phyloP scores from a whole-genome alignment of 2,329 filamentous ascomycete genomes.

The Sphaerulina musiva region DNA sequence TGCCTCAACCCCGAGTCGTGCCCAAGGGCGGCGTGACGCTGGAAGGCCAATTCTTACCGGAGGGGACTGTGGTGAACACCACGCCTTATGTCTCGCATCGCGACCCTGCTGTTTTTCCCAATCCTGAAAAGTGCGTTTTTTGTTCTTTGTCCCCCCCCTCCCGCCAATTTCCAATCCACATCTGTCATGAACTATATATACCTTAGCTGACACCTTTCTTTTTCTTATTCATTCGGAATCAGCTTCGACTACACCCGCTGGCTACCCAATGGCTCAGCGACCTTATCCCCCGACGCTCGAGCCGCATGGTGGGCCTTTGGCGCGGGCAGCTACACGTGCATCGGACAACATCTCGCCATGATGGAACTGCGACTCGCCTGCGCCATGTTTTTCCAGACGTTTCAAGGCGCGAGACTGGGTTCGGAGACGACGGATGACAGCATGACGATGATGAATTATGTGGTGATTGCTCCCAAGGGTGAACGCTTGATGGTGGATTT shows the following conservation, averaged over 20 bases:
- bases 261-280: conserved; percentile 8
- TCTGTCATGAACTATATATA: too few relatives aligned
- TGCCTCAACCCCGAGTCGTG: conserved; percentile 25
- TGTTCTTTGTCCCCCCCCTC: too few relatives aligned
- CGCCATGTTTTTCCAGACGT: conserved; percentile 25
- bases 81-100: conserved; percentile 27
- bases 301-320: conserved; percentile 27
- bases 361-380: conserved; percentile 27
- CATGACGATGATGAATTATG: conserved; percentile 30
- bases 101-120: background rate
- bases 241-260: conserved; percentile 26
- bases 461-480: conserved; percentile 25
- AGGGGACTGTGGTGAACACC: conserved; percentile 22
- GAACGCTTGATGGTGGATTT: background rate
- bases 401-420: conserved; percentile 20
- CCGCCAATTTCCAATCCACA: too few relatives aligned
- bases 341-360: conserved; percentile 29
- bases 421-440: conserved; percentile 20
- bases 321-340: conserved; percentile 24
- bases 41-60: conserved; percentile 21
- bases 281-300: conserved; percentile 15
- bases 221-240: too few relatives aligned
- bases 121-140: too few relatives aligned
- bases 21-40: conserved; percentile 24
- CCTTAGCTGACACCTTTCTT: too few relatives aligned